Evolutionary conservation across 1,284 basidiomycete genomes (phyloP).

Genomic region (Tremellales sp.): DNA sequence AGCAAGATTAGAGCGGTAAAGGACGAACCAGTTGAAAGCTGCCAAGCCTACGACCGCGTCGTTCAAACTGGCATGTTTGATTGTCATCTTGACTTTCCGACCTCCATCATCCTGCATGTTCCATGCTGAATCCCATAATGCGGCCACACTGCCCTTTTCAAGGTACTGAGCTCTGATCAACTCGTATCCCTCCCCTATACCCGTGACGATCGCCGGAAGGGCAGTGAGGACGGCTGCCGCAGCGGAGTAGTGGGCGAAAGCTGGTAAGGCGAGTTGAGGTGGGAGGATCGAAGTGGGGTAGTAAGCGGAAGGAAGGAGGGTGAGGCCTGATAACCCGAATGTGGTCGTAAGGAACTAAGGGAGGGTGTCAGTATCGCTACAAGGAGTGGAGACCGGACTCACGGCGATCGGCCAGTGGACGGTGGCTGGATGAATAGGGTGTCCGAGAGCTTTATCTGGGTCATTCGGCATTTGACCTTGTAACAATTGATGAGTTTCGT

Average conservation of each 20-base stretch:
- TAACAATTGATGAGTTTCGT: conserved; percentile 11
- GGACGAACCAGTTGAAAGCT: conserved; percentile 29
- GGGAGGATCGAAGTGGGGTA: conserved; percentile 23
- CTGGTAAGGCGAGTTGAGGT: conserved; percentile 15
- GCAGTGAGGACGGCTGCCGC: conserved; percentile 30
- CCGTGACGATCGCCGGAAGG: conserved; percentile 33
- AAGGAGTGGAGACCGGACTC: conserved; percentile 3
- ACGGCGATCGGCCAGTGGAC: conserved; percentile 31
- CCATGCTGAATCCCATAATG: conserved; percentile 13
- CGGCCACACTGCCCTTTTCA: conserved; percentile 21
- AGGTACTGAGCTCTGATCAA: conserved; percentile 26
- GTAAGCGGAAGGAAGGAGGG: conserved; percentile 19
- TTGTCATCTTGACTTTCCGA: conserved; percentile 34
- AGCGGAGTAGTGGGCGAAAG: conserved; percentile 30
- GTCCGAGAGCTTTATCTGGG: conserved; percentile 14
- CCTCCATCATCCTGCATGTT: conserved; percentile 27
- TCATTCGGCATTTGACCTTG: conserved; percentile 17
- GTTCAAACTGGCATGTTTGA: conserved; percentile 39
- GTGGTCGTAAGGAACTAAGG: conserved; percentile 31
- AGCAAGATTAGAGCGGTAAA: background rate
- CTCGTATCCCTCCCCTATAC: conserved; percentile 34
- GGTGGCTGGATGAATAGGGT: conserved; percentile 27
- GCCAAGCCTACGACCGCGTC: conserved; percentile 35
- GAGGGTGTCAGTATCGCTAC: background rate
- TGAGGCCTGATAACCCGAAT: conserved; percentile 24